phyloP scores from a whole-genome alignment of 2,329 filamentous ascomycete genomes.

The Colletotrichum sp. region DNA sequence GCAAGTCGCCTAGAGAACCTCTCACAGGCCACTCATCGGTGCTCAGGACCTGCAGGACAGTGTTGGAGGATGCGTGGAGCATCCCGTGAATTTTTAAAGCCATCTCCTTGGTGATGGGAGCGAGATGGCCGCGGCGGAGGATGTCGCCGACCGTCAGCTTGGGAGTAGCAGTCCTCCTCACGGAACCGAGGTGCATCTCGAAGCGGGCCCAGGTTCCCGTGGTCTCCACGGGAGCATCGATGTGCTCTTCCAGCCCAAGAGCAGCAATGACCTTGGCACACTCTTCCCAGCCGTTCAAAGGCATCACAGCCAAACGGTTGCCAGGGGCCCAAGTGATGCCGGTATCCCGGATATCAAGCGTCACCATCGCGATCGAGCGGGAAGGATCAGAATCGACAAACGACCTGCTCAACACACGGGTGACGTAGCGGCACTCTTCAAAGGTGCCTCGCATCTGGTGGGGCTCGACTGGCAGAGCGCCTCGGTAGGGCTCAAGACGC shows the following conservation, averaged over 20 bases:
- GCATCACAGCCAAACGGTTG: constrained; percentile 58
- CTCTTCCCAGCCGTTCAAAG: constrained; percentile 58
- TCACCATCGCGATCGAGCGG: constrained; percentile 52
- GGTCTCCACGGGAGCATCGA: constrained; percentile 43
- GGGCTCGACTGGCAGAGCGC: constrained; percentile 49
- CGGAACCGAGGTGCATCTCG: constrained; percentile 46
- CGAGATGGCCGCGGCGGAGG: constrained; percentile 55
- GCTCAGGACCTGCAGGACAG: constrained; percentile 51
- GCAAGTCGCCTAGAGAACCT: constrained; percentile 53
- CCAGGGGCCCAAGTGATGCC: constrained; percentile 59
- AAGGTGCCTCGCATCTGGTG: constrained; percentile 60
- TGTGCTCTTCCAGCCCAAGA: constrained; percentile 51
- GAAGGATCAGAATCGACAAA: constrained; percentile 51
- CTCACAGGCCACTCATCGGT: constrained; percentile 57
- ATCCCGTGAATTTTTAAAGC: constrained; percentile 52
- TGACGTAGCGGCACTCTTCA: constrained; percentile 56
- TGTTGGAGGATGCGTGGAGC: constrained; percentile 54
- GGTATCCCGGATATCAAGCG: constrained; percentile 55
- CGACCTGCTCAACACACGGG: constrained; percentile 45
- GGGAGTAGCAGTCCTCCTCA: constrained; percentile 30
- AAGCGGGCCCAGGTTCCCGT: constrained; percentile 51
- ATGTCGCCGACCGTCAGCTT: constrained; percentile 51
- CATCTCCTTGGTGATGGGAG: constrained; percentile 55
- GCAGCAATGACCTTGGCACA: constrained; percentile 58
- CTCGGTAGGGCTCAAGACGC: constrained; percentile 53